phyloP scores from a whole-genome alignment of 2,329 filamentous ascomycete species.

The Ophiostoma australiae region DNA sequence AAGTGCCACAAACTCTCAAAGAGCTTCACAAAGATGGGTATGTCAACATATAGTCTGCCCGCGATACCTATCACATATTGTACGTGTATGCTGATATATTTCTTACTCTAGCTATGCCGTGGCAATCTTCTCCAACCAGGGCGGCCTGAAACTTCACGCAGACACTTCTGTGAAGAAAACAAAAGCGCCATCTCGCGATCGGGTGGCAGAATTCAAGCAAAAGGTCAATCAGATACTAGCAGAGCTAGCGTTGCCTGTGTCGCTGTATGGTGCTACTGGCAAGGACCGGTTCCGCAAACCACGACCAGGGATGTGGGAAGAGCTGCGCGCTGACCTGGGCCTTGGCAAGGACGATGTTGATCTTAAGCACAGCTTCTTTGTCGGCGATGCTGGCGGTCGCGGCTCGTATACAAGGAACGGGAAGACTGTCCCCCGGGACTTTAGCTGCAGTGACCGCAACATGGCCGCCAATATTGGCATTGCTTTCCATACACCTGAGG shows the following conservation, averaged over 20 bases:
- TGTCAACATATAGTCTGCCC: conserved; percentile 22
- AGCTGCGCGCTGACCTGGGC: conserved; percentile 54
- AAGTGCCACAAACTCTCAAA: conserved; percentile 62
- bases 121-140: conserved; percentile 85
- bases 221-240: conserved; percentile 67
- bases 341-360: conserved; percentile 53
- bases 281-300: conserved; percentile 85
- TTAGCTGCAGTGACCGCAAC: conserved; percentile 66
- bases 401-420: conserved; percentile 43
- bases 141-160: conserved; percentile 67
- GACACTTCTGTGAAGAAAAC: conserved; percentile 37
- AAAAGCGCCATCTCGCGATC: conserved; percentile 52
- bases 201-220: conserved; percentile 73
- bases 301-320: conserved; percentile 79
- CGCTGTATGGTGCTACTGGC: conserved; percentile 78
- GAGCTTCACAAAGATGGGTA: conserved; percentile 67
- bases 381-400: conserved; percentile 77
- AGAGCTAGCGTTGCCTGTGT: conserved; percentile 69
- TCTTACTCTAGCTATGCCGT: conserved; percentile 42
- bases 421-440: conserved; percentile 54
- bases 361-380: conserved; percentile 67
- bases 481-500: conserved; percentile 78
- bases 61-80: background rate
- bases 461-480: conserved; percentile 83
- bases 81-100: background rate